Evolutionary conservation across 2,329 filamentous ascomycete genomes (phyloP), one percentile per base, ranked within the genome.

Genomic region (Bretziella fagacearum): DNA sequence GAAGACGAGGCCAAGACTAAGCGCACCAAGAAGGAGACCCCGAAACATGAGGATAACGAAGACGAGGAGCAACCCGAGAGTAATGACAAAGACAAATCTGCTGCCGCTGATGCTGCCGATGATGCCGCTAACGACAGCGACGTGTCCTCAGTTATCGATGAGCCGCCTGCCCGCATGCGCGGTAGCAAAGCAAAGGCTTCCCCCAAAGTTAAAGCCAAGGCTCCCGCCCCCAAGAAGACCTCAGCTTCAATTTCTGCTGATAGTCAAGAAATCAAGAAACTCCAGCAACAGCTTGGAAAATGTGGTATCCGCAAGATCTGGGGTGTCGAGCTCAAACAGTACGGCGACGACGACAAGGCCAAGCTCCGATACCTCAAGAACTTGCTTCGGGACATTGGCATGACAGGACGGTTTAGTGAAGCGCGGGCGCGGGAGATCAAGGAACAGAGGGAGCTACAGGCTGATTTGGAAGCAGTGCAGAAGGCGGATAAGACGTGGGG

Each of bases 231-330:
- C 15, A 68, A 69, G 50, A 67, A 68, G 50, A 56, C 57, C 18
- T 67, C 6, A 60, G 63, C 43, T 57, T 63, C 15, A n/a, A 26
- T 10, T 13, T 47, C 45, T 15, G 26, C 80, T 0, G 73, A 86
- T 51, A 76, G 84, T 50, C 77, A 74, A 3, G 83, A 93, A 59
- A 81, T 95, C 58, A 96, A 94, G 62, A 81, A 79, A 42, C 68
- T 96, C 3, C 89, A 96, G 63, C 74, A 77, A 6, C 85, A 89
- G 62, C 72, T 98, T 5, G 65, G 80, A 39, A 94, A 95, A 62
- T 98, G 89, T 57, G 89, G 89, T 25, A 76, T 95, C 47, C 81
- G 85, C 46, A 96, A 95, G 59, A 74, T 95, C 52, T 98, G 91
- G 89, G 74, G 73, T 43, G 77, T 81, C 53, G 85, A 95, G 62